Percentiles rank a stretch among this genome's conserved stretches.
Conservation (phyloP, 768 basidiomycete genomes). For the Hydnum rufescens region DNA sequence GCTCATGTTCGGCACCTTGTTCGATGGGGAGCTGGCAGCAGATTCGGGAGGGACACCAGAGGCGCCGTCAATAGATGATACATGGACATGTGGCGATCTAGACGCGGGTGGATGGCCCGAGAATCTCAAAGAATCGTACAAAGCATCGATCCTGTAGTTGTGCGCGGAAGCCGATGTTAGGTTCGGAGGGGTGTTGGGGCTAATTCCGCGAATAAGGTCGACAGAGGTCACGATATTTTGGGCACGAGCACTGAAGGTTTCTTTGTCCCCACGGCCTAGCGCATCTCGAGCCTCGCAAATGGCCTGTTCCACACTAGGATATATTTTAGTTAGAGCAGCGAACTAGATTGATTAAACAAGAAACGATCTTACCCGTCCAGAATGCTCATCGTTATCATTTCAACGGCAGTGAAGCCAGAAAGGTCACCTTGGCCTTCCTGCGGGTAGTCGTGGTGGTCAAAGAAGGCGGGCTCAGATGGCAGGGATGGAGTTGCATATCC, state of each 20-base stretch:
- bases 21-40: not conserved
- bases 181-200: not conserved
- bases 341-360: not conserved
- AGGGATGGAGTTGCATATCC: not conserved
- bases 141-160: too few relatives aligned
- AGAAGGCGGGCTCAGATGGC: too few relatives aligned
- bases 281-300: not conserved
- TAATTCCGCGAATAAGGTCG: not conserved
- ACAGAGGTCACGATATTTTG: not conserved
- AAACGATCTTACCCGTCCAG: not conserved
- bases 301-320: not conserved
- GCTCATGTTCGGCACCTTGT: not conserved
- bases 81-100: too few relatives aligned
- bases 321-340: not conserved
- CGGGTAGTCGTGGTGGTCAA: too few relatives aligned
- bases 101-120: too few relatives aligned
- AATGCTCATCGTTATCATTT: not conserved
- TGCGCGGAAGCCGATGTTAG: too few relatives aligned
- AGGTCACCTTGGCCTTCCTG: too few relatives aligned
- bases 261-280: not conserved
- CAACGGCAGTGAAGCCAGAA: not conserved
- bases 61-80: not conserved
- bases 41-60: not conserved
- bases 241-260: not conserved
- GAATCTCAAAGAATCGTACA: too few relatives aligned